Conservation (phyloP, 164 flowering plant genomes). For the Liquidambar formosana region DNA sequence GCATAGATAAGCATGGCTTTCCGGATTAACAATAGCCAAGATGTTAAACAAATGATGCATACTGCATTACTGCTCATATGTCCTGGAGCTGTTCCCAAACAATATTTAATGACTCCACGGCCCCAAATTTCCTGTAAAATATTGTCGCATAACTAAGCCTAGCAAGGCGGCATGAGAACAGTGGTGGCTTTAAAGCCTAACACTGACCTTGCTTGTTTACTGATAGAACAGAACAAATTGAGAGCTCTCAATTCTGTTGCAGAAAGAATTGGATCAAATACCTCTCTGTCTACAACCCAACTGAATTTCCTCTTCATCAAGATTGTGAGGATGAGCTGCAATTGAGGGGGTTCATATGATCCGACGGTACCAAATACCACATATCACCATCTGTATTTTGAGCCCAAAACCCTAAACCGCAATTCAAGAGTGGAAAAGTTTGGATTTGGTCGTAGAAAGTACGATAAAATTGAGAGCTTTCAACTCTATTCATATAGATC, state of each 20-base stretch:
- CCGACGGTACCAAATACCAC: constrained; percentile 93
- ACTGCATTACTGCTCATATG: constrained; percentile 40
- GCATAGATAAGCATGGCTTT: constrained; percentile 43
- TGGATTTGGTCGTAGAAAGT: constrained; percentile 47
- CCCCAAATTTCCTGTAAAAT: constrained; percentile 66
- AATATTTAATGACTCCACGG: constrained; percentile 44
- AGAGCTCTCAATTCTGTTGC: constrained; percentile 60
- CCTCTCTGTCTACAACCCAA: constrained; percentile 74
- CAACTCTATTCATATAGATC: constrained; percentile 42
- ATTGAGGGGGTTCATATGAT: constrained; percentile 56
- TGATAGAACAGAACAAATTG: constrained; percentile 56
- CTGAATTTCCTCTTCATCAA: constrained; percentile 58
- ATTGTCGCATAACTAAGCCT: constrained; percentile 71
- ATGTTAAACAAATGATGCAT: constrained; percentile 29
- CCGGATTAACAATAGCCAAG: constrained; percentile 25
- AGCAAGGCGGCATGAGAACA: constrained; percentile 94
- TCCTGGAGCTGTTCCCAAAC: constrained; percentile 78
- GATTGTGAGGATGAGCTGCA: constrained; percentile 74
- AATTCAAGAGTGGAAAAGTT: constrained; percentile 23
- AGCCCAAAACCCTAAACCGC: constrained; percentile 39
- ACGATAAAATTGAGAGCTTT: constrained; percentile 47
- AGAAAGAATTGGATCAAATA: constrained; percentile 84
- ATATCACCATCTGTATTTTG: constrained; percentile 73
- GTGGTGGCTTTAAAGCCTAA: constrained; percentile 48
- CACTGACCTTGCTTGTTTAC: constrained; percentile 75